phyloP scores from a whole-genome alignment of 371 early-diverging fungal species.

The Parasitella parasitica region DNA sequence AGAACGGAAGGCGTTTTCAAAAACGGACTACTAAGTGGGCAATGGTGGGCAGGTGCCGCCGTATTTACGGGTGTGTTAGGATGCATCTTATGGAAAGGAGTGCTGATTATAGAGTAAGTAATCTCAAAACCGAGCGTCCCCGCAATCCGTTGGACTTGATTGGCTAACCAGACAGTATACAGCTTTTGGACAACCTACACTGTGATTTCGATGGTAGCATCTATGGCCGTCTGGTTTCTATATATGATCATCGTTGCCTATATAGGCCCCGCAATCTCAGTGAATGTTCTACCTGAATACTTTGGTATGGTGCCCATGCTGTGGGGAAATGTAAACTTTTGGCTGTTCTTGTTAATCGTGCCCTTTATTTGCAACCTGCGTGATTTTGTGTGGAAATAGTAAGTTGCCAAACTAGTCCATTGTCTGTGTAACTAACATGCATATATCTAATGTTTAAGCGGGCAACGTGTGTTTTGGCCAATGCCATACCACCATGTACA shows the following conservation, averaged over 20 bases:
- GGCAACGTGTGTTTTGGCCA: conserved; percentile 72
- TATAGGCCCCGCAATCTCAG: conserved; percentile 79
- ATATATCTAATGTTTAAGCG: conserved; percentile 19
- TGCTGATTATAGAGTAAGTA: conserved; percentile 76
- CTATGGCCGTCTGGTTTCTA: conserved; percentile 84
- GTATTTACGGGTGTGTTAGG: conserved; percentile 79
- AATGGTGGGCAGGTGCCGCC: conserved; percentile 77
- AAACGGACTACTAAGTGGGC: conserved; percentile 67
- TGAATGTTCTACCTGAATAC: conserved; percentile 65
- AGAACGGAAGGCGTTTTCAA: conserved; percentile 58
- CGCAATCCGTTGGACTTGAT: conserved; percentile 5
- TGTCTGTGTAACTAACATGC: not conserved
- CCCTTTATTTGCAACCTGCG: conserved; percentile 81
- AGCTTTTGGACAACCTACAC: conserved; percentile 86
- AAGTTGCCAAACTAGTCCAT: conserved; percentile 28
- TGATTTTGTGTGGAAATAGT: conserved; percentile 94
- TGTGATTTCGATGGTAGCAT: conserved; percentile 76
- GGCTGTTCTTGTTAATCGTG: conserved; percentile 81
- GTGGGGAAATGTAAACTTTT: conserved; percentile 79
- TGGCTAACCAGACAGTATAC: conserved; percentile 2
- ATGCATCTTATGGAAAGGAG: conserved; percentile 84
- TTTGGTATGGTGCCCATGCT: conserved; percentile 73
- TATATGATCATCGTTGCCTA: conserved; percentile 81
- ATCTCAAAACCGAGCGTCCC: conserved; percentile 5
- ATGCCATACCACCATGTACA: conserved; percentile 89